These are phyloP conservation scores for Podospora pseudoanserina DNA, from an alignment of 495 filamentous ascomycete species.

Conservation along the genomic window DNA sequence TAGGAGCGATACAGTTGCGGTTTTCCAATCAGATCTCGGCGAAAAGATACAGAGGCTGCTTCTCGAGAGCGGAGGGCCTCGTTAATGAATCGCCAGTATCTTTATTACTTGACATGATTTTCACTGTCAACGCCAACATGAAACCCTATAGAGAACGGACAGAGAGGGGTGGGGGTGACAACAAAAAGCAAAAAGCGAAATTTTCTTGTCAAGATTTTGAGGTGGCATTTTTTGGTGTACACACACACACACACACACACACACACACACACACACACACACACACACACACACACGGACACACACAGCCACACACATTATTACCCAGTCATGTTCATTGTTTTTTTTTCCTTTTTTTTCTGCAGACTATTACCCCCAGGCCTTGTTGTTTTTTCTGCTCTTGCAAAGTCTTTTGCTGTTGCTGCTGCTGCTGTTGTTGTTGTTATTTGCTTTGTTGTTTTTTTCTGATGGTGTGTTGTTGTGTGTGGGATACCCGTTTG, in stretches of 20 bases:
- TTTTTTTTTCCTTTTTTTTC: not conserved
- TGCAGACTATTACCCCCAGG: too few species aligned
- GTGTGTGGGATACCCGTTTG: too few species aligned
- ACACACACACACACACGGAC: not conserved
- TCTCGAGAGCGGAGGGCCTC: not conserved
- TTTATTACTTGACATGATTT: not conserved
- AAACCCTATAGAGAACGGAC: not conserved
- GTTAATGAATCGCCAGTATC: not conserved
- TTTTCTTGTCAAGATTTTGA: not conserved
- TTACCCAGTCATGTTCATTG: not conserved
- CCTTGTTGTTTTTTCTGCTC: too few species aligned
- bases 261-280: too few species aligned
- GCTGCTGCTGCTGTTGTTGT: too few species aligned
- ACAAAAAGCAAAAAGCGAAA: not conserved
- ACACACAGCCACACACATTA: not conserved
- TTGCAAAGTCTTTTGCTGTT: too few species aligned
- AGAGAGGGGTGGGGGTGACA: too few species aligned
- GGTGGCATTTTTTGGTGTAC: not conserved
- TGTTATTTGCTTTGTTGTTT: too few species aligned
- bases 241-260: not conserved
- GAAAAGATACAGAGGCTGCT: not conserved
- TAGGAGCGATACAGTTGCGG: constrained; percentile 20
- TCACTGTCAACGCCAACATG: too few species aligned
- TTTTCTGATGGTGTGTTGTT: too few species aligned
- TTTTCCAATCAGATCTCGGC: not conserved